phyloP scores from a whole-genome alignment of 345 rosid genomes.

The Noccaea caerulescens region DNA sequence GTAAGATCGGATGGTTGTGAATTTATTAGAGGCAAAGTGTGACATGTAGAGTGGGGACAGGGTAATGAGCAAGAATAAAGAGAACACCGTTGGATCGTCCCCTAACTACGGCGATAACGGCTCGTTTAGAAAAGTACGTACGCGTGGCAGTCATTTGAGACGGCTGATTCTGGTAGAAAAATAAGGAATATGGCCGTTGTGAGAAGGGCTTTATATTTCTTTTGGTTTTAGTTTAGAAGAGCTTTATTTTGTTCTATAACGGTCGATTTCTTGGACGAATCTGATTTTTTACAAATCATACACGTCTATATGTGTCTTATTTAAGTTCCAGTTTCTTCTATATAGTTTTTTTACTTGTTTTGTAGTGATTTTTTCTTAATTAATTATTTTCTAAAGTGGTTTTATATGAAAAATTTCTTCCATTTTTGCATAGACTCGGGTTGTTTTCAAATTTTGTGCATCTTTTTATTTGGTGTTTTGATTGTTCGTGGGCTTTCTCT shows the following conservation, averaged over 20 bases:
- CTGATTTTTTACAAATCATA: neutral
- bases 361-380: neutral
- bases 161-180: neutral
- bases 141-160: neutral
- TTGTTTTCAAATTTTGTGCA: too few species aligned
- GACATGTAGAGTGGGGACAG: slow-evolving; percentile 5
- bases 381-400: neutral
- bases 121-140: neutral
- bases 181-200: slow-evolving; percentile 24
- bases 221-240: too few species aligned
- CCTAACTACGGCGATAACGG: slow-evolving; percentile 13
- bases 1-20: slow-evolving; percentile 20
- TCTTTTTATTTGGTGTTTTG: too few species aligned
- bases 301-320: neutral
- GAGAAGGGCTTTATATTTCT: neutral
- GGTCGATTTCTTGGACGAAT: slow-evolving; percentile 13
- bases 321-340: neutral
- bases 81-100: slow-evolving; percentile 2
- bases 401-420: too few species aligned
- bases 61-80: neutral
- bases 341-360: too few species aligned
- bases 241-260: neutral
- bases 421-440: too few species aligned
- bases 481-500: too few species aligned
- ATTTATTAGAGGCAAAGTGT: neutral